These are phyloP conservation scores for Acanthamoeba divionensis DNA, from an alignment of 208 protist species.

Conservation along the genomic window DNA sequence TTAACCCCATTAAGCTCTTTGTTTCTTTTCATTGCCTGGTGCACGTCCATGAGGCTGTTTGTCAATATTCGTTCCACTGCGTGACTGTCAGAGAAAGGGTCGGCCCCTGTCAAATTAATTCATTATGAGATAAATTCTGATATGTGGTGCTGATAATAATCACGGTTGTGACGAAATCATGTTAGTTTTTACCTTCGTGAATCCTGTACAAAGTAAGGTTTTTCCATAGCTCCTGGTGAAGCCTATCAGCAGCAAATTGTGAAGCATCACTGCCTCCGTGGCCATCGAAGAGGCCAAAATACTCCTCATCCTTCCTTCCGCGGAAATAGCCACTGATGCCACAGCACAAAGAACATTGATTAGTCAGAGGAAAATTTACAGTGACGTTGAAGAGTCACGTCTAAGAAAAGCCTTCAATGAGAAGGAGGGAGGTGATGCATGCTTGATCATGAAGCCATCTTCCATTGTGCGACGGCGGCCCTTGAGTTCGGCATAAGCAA, in stretches of 20 bases:
- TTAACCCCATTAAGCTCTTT: constrained; percentile 11
- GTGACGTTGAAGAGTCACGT: no score
- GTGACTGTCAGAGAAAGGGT: no score
- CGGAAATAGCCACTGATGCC: constrained; percentile 62
- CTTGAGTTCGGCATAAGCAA: background rate
- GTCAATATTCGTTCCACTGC: no score
- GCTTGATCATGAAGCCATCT: constrained; percentile 1
- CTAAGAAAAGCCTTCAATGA: no score
- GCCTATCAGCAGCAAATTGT: background rate
- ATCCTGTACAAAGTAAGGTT: background rate
- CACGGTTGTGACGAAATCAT: no score
- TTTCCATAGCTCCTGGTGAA: no score
- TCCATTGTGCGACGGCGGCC: background rate
- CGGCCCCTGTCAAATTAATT: no score
- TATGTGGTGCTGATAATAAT: background rate
- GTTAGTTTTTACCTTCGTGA: background rate
- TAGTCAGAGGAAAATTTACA: background rate
- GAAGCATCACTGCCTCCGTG: constrained; percentile 58
- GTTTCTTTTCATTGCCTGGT: background rate
- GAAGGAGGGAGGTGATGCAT: background rate
- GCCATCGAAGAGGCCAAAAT: constrained; percentile 72
- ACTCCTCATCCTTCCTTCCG: constrained; percentile 65
- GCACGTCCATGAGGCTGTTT: background rate
- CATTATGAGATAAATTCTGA: no score
- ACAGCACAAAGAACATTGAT: background rate